Evolutionary conservation across 108 stramenopile species (phyloP), one percentile per base, ranked within the genome.

Genomic region (Nitzschia palea): DNA sequence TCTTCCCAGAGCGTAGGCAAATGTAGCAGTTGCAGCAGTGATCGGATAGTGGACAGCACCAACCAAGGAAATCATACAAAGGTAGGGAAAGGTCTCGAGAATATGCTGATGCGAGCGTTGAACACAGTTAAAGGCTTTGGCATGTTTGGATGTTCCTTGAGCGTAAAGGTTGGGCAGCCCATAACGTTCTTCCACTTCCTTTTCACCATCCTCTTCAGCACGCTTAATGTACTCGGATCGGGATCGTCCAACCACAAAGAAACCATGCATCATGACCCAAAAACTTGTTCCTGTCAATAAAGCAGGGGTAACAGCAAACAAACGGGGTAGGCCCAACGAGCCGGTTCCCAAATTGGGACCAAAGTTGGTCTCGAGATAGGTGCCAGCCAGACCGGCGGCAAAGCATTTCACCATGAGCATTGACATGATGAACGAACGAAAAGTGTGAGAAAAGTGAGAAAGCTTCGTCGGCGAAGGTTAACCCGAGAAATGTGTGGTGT

Each of bases 71-170:
- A 57, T 66, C 8, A 74, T 2, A 14, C 67, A 36, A 2, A 53
- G 71, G 2, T 58, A 48, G 3, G 81, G 71, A 48, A 73, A 83
- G 26, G 80, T 83, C 63, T 83, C 86, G 26, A 83, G 77, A 26
- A 83, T 81, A 31, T 86, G 86, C 48, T 86, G 86, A 60, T 86
- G 86, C n/a, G 78, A 70, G 33, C 86, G 54, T 65, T 86, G 82
- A 4, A 86, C 48, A 53, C 79, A 77, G 58, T 87, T 87, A 69
- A 87, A 87, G 22, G 78, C 80, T 50, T 45, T 58, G 23, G 55
- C 86, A 56, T 87, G 62, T 44, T 78, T 78, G 57, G 76, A 73
- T 12, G 73, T 82, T 20, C 85, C 85, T 53, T 74, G 55, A 17
- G 74, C 85, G 54, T 86, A 86, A 14, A 86, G 52, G 67, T 86